These are phyloP conservation scores for Helicostylum pulchrum DNA, from an alignment of 192 early-diverging fungal genomes.

Conservation along the genomic window DNA sequence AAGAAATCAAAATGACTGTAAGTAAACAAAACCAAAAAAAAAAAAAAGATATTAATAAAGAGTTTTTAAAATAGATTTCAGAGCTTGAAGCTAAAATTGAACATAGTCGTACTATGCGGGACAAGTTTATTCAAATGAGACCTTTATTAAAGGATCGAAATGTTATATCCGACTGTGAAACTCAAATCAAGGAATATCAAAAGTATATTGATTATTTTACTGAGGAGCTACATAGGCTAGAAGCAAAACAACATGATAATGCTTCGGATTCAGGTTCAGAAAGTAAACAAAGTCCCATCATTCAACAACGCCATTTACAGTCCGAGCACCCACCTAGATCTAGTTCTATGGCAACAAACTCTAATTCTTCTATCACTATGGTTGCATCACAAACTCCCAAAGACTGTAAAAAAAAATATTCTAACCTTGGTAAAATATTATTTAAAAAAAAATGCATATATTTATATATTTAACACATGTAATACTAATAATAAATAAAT, in stretches of 20 bases:
- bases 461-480: conserved; percentile 6
- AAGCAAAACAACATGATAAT: conserved; percentile 38
- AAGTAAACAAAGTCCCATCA: conserved; percentile 13
- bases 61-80: conserved; percentile 29
- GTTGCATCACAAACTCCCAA: not conserved
- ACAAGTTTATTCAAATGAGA: conserved; percentile 54
- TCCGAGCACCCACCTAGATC: conserved; percentile 16
- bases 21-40: too few relatives aligned
- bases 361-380: not conserved
- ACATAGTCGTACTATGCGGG: conserved; percentile 36
- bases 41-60: too few relatives aligned
- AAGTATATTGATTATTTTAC: conserved; percentile 67
- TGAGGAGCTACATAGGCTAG: conserved; percentile 59
- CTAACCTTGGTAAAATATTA: conserved; percentile 25
- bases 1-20: too few relatives aligned
- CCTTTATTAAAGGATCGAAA: conserved; percentile 52
- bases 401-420: conserved; percentile 16
- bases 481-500: conserved; percentile 18
- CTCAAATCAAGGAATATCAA: conserved; percentile 58
- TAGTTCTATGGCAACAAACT: conserved; percentile 14
- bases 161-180: conserved; percentile 74
- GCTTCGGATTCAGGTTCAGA: conserved; percentile 4
- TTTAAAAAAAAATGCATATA: not conserved
- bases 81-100: conserved; percentile 40
- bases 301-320: not conserved